Base-by-base conservation (phyloP, 2,329 filamentous ascomycete genomes). In the Cadophora luteo-olivacea region DNA sequence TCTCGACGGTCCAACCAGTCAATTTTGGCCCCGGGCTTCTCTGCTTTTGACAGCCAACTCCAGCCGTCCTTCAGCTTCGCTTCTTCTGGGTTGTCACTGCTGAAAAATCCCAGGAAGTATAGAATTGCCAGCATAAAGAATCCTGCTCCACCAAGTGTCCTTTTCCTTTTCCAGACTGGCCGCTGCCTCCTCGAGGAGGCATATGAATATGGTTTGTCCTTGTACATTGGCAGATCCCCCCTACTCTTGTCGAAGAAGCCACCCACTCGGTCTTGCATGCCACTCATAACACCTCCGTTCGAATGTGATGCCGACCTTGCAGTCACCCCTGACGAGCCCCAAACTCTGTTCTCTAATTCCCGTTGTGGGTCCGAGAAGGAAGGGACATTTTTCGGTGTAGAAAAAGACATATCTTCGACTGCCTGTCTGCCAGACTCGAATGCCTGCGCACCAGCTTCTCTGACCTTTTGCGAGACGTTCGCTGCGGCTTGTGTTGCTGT, bases 201-300 rank as follows among this genome's bases (percentile, higher is more conserved):
- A 75, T 92, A 90, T 62, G 85, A 86, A 78, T 92, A 96, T n/a
- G 96, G 96, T 80, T 99, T 99, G 82, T 99, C 96, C 82, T 99
- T 99, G 84, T 99, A 99, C 92, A 98, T 94, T 57, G 96, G 96
- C 71, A 99, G 83, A 68, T 88, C 84, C 69, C 79, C 74, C 79
- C 41, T 82, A 76, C 79, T 80, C 29, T 81, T 86, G 48, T 89
- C 87, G 70, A 94, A 89, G 69, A 94, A 85, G 68, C 84, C 85
- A 62, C 86, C 86, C 45, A 93, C 83, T 70, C 86, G 88, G 74
- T 87, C 86, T 61, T 90, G 84, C 49, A 93, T 83, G 60, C 82
- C 84, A 68, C 82, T 81, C 58, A 87, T 77, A 55, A 86, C 73
- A 58, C 79, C 78, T 32, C 75, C 79, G 63, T 72, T 72, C 38